A percentile compares a stretch with the other conserved stretches of the same genome.
phyloP scores from a whole-genome alignment of 2,329 filamentous ascomycete species.

The Spiromastix sp. region DNA sequence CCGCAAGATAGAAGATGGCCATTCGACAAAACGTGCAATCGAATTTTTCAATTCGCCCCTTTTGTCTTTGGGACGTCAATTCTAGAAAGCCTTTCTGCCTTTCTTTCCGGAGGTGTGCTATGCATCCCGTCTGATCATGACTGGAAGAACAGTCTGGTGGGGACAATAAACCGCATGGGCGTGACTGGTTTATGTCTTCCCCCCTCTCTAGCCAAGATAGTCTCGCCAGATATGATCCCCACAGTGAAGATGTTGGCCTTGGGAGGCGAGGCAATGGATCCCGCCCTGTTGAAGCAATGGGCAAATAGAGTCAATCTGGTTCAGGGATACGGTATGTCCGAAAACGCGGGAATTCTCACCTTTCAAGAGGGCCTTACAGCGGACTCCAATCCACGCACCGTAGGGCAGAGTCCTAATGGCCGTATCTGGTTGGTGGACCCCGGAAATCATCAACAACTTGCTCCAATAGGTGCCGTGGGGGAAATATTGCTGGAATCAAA shows the following conservation, averaged over 20 bases:
- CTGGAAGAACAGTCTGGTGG: conserved; percentile 40
- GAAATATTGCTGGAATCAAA: conserved; percentile 25
- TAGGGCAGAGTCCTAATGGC: conserved; percentile 25
- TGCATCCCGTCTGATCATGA: conserved; percentile 47
- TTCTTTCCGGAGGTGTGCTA: conserved; percentile 49
- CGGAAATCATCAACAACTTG: conserved; percentile 24
- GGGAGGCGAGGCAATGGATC: conserved; percentile 36
- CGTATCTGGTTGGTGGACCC: conserved; percentile 32
- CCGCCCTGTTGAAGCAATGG: conserved; percentile 36
- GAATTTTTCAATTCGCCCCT: conserved; percentile 50
- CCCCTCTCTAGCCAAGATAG: conserved; percentile 44
- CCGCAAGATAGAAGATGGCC: conserved; percentile 42
- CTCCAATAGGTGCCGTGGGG: conserved; percentile 42
- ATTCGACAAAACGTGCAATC: conserved; percentile 39
- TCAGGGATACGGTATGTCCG: conserved; percentile 32
- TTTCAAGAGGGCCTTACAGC: conserved; percentile 20
- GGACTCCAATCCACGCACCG: conserved; percentile 21
- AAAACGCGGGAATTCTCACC: conserved; percentile 26
- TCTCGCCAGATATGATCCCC: conserved; percentile 35
- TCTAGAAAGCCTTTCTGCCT: conserved; percentile 43
- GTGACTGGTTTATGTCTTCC: conserved; percentile 48
- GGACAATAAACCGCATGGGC: conserved; percentile 40
- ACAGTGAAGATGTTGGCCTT: conserved; percentile 33
- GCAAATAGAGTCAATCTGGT: conserved; percentile 30
- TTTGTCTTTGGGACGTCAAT: conserved; percentile 47